A percentile compares a stretch with the other conserved stretches of the same genome.
These are phyloP conservation scores for Lactarius quietus DNA, from an alignment of 768 basidiomycete species.

Conservation along the genomic window DNA sequence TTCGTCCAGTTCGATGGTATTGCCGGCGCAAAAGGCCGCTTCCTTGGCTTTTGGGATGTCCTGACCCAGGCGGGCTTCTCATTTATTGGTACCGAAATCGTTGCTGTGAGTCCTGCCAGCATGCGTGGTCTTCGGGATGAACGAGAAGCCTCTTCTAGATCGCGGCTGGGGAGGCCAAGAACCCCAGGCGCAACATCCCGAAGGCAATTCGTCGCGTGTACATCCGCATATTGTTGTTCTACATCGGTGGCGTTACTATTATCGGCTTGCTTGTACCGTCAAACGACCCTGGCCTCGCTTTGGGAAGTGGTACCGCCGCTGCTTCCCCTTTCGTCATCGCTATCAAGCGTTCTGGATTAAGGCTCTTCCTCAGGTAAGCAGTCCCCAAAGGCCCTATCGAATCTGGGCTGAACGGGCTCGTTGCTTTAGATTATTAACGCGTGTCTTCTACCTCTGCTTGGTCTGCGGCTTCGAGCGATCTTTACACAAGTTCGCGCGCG, in stretches of 20 bases:
- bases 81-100: conserved; percentile 92
- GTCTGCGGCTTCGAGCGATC: conserved; percentile 86
- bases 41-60: conserved; percentile 68
- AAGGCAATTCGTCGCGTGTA: conserved; percentile 59
- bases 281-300: conserved; percentile 50
- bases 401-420: background rate
- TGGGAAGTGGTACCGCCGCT: conserved; percentile 58
- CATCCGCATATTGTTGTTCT: conserved; percentile 80
- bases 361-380: conserved; percentile 68
- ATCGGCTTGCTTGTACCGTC: conserved; percentile 85
- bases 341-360: conserved; percentile 82
- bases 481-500: conserved; percentile 86
- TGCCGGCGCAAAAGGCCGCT: conserved; percentile 65
- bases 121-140: background rate
- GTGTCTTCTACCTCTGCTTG: conserved; percentile 85
- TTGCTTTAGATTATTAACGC: conserved; percentile 67
- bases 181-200: conserved; percentile 69
- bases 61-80: conserved; percentile 90
- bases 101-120: conserved; percentile 55
- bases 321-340: conserved; percentile 92
- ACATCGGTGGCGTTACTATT: conserved; percentile 54
- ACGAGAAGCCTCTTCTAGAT: conserved; percentile 43
- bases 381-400: conserved; percentile 11
- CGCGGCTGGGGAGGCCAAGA: conserved; percentile 88
- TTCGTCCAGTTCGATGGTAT: conserved; percentile 72